Evolutionary conservation across 129 eudicot genomes (phyloP), one percentile per base, ranked within the genome.

Genomic region (Rutidosis leptorrhynchoides): DNA sequence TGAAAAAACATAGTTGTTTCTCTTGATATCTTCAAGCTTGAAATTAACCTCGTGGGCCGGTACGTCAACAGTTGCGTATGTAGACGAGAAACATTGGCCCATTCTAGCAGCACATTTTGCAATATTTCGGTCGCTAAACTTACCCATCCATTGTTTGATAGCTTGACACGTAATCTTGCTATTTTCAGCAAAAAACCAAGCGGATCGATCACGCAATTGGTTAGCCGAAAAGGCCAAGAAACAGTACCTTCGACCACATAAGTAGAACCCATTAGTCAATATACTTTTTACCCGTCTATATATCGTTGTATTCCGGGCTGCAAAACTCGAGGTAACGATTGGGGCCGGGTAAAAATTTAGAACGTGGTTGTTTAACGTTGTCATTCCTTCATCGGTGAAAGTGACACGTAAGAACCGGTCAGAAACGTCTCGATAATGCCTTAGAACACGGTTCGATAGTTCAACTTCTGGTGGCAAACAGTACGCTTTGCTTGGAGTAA

Each of bases 11-110:
- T 87, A 87, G 15, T 49, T 61, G 65, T 83, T 83, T 53, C 90
- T 73, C 46, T 75, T 45, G 5, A 87, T 49, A 61, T 87, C 95
- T 12, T 73, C 51, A 12, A 78, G 71, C 17, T 73, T 21, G 0
- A 73, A 51, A 37, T 76, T 60, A 14, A 77, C 81, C 49, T 73
- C 67, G 8, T 16, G 29, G 1, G 37, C 15, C 4, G 90, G 86
- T 21, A 87, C 95, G 52, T 81, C 83, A 17, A 87, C 83, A 2
- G 95, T 87, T 6, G 95, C 90, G 40, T 87, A 87, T 45, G 95
- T 87, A 15, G 95, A 87, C 14, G 95, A 87, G 72, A 87, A 87
- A 32, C 95, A 87, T 35, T 81, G 89, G 7, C 95, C 95, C 89
- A 87, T 87, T 67, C 95, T 69, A 14, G 90, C 90, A 46, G 95